Evolutionary conservation across 345 rosid species (phyloP), one percentile per base, ranked within the genome.

Genomic region (Murraya paniculata): DNA sequence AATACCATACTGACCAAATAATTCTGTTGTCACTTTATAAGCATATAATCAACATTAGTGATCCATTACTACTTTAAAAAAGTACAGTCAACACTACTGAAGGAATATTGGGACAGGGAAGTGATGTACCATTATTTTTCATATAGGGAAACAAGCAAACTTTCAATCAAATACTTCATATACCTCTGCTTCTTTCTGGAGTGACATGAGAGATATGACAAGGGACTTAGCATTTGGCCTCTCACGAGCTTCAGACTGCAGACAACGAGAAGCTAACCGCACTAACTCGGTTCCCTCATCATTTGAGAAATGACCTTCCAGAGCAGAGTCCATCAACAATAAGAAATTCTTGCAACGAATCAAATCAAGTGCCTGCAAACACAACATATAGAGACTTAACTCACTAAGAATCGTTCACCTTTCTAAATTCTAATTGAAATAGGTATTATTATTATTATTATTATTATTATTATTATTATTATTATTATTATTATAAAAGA

Each of bases 141-240:
- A 33, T 33, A 8, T 5, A 30, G 27, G 57, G 31, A 76, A 65
- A 24, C 6, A 50, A 55, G 64, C 60, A 62, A 31, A 7, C 27
- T 35, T 35, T 45, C 53, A 50, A 67, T 48, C 56, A 33, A 74
- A 24, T 58, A 48, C 35, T 25, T 9, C 30, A 55, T 79, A 77
- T 83, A 91, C 94, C 87, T 92, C 97, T 21, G 89, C 88, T 85
- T 94, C 93, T 76, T 93, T 94, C 84, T 92, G 94, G 70, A 96
- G 93, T 39, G 92, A 87, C 84, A 89, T 77, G 56, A 96, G 97
- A 77, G 94, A 82, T 18, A 81, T 79, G 78, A 93, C 89, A 79
- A 96, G 95, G 75, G 97, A 91, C 87, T 91, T 96, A 36, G 93
- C 89, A 76, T 90, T 92, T n/a, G 99, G 98, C 81, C 98, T 94